Base-by-base conservation (phyloP, 2,329 filamentous ascomycete genomes). In the Dryadomyces sulphureus region DNA sequence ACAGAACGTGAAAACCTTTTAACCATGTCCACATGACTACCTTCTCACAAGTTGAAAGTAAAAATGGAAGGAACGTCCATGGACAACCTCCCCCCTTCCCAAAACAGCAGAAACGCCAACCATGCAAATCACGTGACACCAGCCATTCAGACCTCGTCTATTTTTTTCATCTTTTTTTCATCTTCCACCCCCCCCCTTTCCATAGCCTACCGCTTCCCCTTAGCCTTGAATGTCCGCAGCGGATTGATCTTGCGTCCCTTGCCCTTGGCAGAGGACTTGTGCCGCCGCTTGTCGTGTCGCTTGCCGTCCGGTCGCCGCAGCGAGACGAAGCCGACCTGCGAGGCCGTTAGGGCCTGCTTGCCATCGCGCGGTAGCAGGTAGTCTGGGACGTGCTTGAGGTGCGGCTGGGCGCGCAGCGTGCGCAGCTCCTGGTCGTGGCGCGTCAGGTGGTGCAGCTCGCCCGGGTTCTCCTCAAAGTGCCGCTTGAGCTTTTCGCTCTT, bases 381-480 rank as follows among this genome's bases (percentile, higher is more conserved):
- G 41, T 95, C 89, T 0, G 92, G 92, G 1, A 98, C 84, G 61
- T 95, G 86, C 64, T 87, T 93, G 53, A 98, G 68, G 67, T 98
- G 92, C 7, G 84, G 75, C 63, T 96, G 89, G 40, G 88, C 79
- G 49, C 85, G 72, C 14, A 89, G 86, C 21, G 88, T 80, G 49
- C 88, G 76, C 47, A 94, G 70, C 61, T 95, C 90, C 34, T 81
- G 81, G 59, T 98, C 92, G 59, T 98, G 92, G 22, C 90, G 77
- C 53, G 96, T 69, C 59, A 94, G 87, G 34, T 79, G 77, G 17
- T 49, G 45, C 52, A 96, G 66, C 59, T 96, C 90, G 27, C 82
- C 79, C 0, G 92, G 92, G 60, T 98, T 95, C 63, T 98, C 92
- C 60, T 96, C 92, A 57, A 96, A 98, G 68, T 96, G 87, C 59